phyloP scores from a whole-genome alignment of 2,329 filamentous ascomycete species.

The Cordyceps tenuipes region DNA sequence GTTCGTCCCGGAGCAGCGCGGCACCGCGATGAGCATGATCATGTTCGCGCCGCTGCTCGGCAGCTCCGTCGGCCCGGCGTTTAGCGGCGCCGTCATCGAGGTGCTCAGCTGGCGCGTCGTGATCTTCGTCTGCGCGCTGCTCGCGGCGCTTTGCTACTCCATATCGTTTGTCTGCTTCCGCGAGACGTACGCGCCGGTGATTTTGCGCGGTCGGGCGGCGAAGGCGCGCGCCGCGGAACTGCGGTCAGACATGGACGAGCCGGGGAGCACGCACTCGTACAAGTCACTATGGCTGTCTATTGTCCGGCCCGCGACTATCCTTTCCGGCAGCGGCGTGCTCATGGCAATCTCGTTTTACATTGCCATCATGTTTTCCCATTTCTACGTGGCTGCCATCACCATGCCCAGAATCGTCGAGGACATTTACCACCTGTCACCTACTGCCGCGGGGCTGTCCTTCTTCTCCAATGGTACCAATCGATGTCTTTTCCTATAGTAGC shows the following conservation, averaged over 20 bases:
- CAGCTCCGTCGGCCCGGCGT: conserved; percentile 47
- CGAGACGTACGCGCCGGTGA: conserved; percentile 52
- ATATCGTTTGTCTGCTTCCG: conserved; percentile 42
- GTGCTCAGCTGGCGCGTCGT: conserved; percentile 45
- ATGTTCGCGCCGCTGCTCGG: conserved; percentile 50
- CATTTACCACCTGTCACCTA: conserved; percentile 40
- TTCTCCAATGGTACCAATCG: conserved; percentile 5
- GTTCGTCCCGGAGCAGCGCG: conserved; percentile 48
- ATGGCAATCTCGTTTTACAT: conserved; percentile 37
- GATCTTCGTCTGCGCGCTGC: conserved; percentile 39
- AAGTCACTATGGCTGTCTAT: not conserved
- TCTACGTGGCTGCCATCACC: conserved; percentile 45
- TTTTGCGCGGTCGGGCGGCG: conserved; percentile 34
- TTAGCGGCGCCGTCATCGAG: conserved; percentile 47
- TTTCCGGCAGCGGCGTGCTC: conserved; percentile 42
- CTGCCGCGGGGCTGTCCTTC: conserved; percentile 43
- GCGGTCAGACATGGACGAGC: not conserved
- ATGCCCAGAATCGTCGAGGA: conserved; percentile 39
- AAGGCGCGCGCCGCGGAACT: conserved; percentile 17
- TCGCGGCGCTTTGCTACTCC: conserved; percentile 42
- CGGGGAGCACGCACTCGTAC: not conserved
- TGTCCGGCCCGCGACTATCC: conserved; percentile 36
- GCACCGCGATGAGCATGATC: conserved; percentile 48
- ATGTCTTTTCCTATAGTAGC: not conserved
- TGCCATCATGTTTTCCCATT: conserved; percentile 39